Evolutionary conservation across 225 moss, liverwort and hornwort species (phyloP).

Genomic region (Lunularia cruciata): DNA sequence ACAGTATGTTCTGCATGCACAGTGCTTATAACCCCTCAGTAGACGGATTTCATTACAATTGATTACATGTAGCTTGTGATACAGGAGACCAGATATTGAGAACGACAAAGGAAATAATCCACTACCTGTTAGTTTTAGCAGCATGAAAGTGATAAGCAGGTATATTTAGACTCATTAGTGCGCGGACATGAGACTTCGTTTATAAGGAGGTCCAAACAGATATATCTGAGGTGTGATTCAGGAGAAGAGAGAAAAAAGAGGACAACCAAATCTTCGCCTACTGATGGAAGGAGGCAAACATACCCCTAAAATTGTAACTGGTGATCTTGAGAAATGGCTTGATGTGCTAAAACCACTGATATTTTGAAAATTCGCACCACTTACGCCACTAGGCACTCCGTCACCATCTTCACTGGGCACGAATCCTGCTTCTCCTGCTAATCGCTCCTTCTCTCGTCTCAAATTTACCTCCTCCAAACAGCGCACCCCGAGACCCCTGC

Average conservation of each 20-base stretch:
- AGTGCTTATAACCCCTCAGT: too few species aligned
- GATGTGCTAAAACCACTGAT: background rate
- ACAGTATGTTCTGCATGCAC: background rate
- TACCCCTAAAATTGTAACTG: conserved; percentile 22
- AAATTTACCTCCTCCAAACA: conserved; percentile 7
- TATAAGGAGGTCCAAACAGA: background rate
- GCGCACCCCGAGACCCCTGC: conserved; percentile 5
- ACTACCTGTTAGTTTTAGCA: background rate
- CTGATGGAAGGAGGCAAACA: background rate
- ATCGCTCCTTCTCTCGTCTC: conserved; percentile 7
- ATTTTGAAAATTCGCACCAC: conserved; percentile 5
- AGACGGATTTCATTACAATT: too few species aligned
- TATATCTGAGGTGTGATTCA: too few species aligned
- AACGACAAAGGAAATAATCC: background rate
- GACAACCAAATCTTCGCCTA: background rate
- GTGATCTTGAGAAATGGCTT: conserved; percentile 1
- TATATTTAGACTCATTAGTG: too few species aligned
- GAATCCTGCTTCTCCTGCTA: background rate
- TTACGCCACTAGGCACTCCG: background rate
- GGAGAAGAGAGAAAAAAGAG: background rate
- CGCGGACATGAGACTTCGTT: too few species aligned
- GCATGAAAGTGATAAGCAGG: too few species aligned
- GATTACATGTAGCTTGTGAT: too few species aligned
- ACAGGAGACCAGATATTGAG: too few species aligned
- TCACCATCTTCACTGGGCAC: background rate